Percentiles rank a stretch among this genome's conserved stretches.
These are phyloP conservation scores for Misopates orontium DNA, from an alignment of 257 asterid species.

Conservation along the genomic window DNA sequence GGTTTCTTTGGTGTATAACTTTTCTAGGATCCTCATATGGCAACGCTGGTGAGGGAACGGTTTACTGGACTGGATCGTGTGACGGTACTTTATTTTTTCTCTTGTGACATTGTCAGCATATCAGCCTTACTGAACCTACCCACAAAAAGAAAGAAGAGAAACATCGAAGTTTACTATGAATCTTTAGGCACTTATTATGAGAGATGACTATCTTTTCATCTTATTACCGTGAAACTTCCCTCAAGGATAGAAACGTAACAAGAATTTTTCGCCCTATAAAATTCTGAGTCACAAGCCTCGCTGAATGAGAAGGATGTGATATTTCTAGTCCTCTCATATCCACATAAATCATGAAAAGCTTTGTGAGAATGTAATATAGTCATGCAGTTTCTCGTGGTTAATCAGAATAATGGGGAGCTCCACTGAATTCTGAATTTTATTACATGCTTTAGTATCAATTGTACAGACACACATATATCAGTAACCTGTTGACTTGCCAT, in stretches of 20 bases:
- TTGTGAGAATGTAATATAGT: not conserved
- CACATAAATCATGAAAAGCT: not conserved
- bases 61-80: conserved; percentile 56
- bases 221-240: not conserved
- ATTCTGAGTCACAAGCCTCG: not conserved
- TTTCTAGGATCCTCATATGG: conserved; percentile 91
- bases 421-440: not conserved
- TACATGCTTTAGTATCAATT: not conserved
- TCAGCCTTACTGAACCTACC: too few species aligned
- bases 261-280: too few species aligned
- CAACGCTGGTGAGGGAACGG: conserved; percentile 73
- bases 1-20: conserved; percentile 13
- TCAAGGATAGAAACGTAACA: not conserved
- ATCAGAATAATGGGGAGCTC: not conserved
- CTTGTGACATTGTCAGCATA: too few species aligned
- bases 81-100: conserved; percentile 45
- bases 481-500: not conserved
- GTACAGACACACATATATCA: not conserved
- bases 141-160: too few species aligned
- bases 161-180: too few species aligned
- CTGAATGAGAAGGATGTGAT: not conserved
- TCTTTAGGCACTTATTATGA: too few species aligned
- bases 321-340: not conserved
- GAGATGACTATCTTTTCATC: not conserved
- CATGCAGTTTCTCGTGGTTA: not conserved